phyloP scores from a whole-genome alignment of 345 rosid species.

The Physaria fendleri region DNA sequence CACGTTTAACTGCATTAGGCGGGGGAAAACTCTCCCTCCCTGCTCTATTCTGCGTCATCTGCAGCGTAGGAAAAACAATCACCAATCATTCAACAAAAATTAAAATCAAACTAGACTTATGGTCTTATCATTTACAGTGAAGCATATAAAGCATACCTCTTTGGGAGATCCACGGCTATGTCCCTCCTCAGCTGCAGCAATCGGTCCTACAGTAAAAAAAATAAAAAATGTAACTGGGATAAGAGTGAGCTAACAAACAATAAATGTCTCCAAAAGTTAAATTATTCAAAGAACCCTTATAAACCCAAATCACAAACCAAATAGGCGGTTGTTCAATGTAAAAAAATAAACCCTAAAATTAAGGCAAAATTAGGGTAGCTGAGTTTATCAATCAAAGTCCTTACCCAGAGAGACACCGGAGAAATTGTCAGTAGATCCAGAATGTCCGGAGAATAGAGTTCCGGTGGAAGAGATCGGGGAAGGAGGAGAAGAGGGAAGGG shows the following conservation, averaged over 20 bases:
- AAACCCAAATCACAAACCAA: neutral
- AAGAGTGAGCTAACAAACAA: neutral
- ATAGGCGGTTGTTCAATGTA: neutral
- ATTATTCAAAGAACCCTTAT: neutral
- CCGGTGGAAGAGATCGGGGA: constrained; percentile 20
- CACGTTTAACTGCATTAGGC: constrained; percentile 21
- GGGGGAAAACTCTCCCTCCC: constrained; percentile 37
- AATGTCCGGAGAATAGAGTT: constrained; percentile 11
- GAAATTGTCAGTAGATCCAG: neutral
- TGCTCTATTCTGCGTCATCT: constrained; percentile 50
- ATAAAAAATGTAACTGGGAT: neutral
- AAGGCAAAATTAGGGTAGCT: neutral
- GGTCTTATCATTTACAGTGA: neutral
- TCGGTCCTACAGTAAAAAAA: constrained; percentile 18
- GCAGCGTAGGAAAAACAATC: neutral
- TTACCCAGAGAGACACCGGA: constrained; percentile 17
- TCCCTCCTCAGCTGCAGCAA: constrained; percentile 20
- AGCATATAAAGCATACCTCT: constrained; percentile 17
- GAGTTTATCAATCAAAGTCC: neutral
- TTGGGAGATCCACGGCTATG: constrained; percentile 19
- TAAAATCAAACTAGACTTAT: neutral
- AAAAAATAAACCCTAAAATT: constrained; percentile 8
- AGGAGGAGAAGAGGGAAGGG: constrained; percentile 26
- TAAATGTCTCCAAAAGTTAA: neutral
- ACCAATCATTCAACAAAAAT: neutral